phyloP scores from a whole-genome alignment of 1,284 basidiomycete genomes.

The Phylloboletellus chloephorus region DNA sequence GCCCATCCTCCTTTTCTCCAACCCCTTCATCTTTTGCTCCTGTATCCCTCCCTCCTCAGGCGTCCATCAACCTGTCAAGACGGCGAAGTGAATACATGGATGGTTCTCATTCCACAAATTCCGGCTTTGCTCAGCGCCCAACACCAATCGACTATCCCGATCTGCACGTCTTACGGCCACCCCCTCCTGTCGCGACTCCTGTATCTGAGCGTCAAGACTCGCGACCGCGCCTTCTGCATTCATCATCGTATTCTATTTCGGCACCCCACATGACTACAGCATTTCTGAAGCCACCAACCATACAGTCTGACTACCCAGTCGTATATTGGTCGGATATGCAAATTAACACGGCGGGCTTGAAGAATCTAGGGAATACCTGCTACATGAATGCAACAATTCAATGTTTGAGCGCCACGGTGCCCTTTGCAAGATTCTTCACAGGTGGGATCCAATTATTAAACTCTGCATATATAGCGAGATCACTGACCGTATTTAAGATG shows the following conservation, averaged over 20 bases:
- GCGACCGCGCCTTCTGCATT: slow-evolving; percentile 44
- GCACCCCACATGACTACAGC: slow-evolving; percentile 13
- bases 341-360: slow-evolving; percentile 82
- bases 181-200: slow-evolving; percentile 67
- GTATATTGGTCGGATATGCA: slow-evolving; percentile 76
- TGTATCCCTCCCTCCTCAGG: slow-evolving; percentile 67
- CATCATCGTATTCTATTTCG: slow-evolving; percentile 28
- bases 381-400: slow-evolving; percentile 99
- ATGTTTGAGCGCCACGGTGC: slow-evolving; percentile 88
- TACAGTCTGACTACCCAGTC: slow-evolving; percentile 67
- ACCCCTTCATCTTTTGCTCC: slow-evolving; percentile 29
- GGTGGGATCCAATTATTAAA: slow-evolving; percentile 39
- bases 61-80: slow-evolving; percentile 73
- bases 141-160: slow-evolving; percentile 76
- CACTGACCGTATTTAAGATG: slow-evolving; percentile 47
- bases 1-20: slow-evolving; percentile 33
- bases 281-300: slow-evolving; percentile 50
- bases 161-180: slow-evolving; percentile 66
- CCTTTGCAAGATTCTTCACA: slow-evolving; percentile 87
- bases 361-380: slow-evolving; percentile 97
- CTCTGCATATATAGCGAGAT: not conserved
- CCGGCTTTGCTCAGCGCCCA: slow-evolving; percentile 43
- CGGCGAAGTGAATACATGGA: slow-evolving; percentile 77
- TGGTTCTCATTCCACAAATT: slow-evolving; percentile 66
- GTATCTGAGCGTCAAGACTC: slow-evolving; percentile 65